Evolutionary conservation across 2,329 filamentous ascomycete species (phyloP).

Genomic region (Fusarium sp.): DNA sequence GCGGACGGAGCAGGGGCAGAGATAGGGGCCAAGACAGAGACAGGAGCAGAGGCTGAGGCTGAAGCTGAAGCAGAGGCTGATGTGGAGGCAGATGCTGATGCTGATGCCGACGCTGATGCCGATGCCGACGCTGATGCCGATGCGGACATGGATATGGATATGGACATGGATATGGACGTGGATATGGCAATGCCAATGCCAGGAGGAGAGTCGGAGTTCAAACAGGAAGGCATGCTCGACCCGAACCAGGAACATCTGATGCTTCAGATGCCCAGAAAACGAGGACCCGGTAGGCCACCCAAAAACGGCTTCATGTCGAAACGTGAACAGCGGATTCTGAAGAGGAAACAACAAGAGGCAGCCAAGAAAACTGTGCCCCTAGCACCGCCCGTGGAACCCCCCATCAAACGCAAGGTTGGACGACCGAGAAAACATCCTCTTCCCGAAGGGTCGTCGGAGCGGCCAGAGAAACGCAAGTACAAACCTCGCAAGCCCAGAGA

Average conservation of each 20-base stretch:
- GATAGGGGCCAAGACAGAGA: slow-evolving; percentile 45
- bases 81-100: slow-evolving; percentile 31
- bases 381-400: slow-evolving; percentile 60
- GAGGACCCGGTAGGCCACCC: slow-evolving; percentile 82
- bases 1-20: slow-evolving; percentile 27
- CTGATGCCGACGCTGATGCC: slow-evolving; percentile 23
- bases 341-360: slow-evolving; percentile 64
- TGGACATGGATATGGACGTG: slow-evolving; percentile 37
- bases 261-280: slow-evolving; percentile 69
- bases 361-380: slow-evolving; percentile 65
- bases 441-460: slow-evolving; percentile 65
- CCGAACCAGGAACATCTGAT: slow-evolving; percentile 51
- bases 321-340: slow-evolving; percentile 73
- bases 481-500: slow-evolving; percentile 71
- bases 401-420: slow-evolving; percentile 72
- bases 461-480: slow-evolving; percentile 73
- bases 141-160: slow-evolving; percentile 30
- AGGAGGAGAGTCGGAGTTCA: slow-evolving; percentile 44
- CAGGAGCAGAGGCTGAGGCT: slow-evolving; percentile 37
- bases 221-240: slow-evolving; percentile 48
- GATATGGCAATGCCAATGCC: slow-evolving; percentile 41
- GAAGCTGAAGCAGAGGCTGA: slow-evolving; percentile 33
- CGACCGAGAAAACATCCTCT: slow-evolving; percentile 72
- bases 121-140: slow-evolving; percentile 35
- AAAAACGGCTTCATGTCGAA: slow-evolving; percentile 89